phyloP scores from a whole-genome alignment of 768 basidiomycete genomes.

The Saitozyma podzolica region DNA sequence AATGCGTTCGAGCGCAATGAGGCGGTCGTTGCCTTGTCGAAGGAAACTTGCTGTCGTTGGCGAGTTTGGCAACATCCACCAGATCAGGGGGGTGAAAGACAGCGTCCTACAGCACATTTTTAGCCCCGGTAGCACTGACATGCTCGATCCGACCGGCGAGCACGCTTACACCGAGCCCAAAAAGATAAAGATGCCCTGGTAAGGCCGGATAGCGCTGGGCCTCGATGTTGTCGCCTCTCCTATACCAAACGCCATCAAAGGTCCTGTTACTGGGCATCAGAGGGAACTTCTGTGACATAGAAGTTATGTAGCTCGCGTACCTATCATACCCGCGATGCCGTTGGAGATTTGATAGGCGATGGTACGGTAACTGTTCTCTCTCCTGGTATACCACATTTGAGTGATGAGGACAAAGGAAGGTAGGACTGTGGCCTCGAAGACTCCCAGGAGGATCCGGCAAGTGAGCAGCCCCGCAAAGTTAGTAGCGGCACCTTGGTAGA shows the following conservation, averaged over 20 bases:
- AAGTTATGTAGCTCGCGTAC: slow-evolving; percentile 10
- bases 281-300: not conserved
- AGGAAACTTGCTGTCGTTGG: slow-evolving; percentile 49
- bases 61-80: slow-evolving; percentile 46
- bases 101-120: slow-evolving; percentile 37
- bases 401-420: slow-evolving; percentile 59
- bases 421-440: slow-evolving; percentile 58
- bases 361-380: slow-evolving; percentile 32
- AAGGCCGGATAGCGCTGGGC: slow-evolving; percentile 17
- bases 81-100: slow-evolving; percentile 36
- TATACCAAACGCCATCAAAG: slow-evolving; percentile 30
- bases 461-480: slow-evolving; percentile 31
- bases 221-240: slow-evolving; percentile 12
- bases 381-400: slow-evolving; percentile 52
- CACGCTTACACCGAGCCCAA: slow-evolving; percentile 32
- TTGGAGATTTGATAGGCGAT: slow-evolving; percentile 46
- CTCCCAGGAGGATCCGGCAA: slow-evolving; percentile 49
- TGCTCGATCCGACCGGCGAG: no score
- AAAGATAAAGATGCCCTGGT: slow-evolving; percentile 49
- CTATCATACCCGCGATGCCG: no score
- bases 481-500: slow-evolving; percentile 17
- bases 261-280: slow-evolving; percentile 17
- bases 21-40: slow-evolving; percentile 40
- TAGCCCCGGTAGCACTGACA: slow-evolving; percentile 3
- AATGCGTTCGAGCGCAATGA: slow-evolving; percentile 49